Conservation (phyloP, 2,329 filamentous ascomycete species). For the Graphiopsis chlorocephala region DNA sequence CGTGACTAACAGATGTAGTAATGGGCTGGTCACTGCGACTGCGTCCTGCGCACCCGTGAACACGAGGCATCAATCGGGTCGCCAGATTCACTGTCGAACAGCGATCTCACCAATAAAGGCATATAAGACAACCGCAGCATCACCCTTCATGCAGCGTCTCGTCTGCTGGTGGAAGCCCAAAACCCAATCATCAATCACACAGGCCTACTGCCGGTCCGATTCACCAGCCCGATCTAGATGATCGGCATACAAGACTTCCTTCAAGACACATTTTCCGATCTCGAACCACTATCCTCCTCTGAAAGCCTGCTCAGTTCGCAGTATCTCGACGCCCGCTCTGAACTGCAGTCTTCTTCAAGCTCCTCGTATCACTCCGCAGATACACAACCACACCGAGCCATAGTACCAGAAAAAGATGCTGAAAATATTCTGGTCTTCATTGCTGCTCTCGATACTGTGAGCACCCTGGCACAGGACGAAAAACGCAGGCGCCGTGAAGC, state of each 20-base stretch:
- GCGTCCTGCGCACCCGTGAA: neutral
- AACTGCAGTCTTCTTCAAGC: neutral
- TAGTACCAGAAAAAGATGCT: neutral
- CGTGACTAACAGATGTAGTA: neutral
- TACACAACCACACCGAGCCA: neutral
- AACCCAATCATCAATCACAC: neutral
- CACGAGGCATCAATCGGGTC: neutral
- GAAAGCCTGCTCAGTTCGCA: neutral
- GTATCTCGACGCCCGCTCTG: neutral
- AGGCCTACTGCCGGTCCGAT: neutral
- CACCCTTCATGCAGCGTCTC: neutral
- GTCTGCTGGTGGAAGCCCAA: neutral
- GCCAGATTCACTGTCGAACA: neutral
- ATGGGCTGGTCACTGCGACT: neutral
- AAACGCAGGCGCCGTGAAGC: neutral
- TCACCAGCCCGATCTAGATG: neutral
- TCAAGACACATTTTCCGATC: neutral
- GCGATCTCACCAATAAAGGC: neutral
- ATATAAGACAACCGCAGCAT: neutral
- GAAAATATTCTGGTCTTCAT: conserved; percentile 2
- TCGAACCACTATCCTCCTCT: neutral
- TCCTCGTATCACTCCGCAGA: neutral
- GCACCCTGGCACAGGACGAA: neutral
- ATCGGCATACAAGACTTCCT: neutral
- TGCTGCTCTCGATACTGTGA: neutral